Percentiles rank a stretch among this genome's conserved stretches.
Conservation (phyloP, 176 grass and related monocot genomes). For the Oryza meyeriana region DNA sequence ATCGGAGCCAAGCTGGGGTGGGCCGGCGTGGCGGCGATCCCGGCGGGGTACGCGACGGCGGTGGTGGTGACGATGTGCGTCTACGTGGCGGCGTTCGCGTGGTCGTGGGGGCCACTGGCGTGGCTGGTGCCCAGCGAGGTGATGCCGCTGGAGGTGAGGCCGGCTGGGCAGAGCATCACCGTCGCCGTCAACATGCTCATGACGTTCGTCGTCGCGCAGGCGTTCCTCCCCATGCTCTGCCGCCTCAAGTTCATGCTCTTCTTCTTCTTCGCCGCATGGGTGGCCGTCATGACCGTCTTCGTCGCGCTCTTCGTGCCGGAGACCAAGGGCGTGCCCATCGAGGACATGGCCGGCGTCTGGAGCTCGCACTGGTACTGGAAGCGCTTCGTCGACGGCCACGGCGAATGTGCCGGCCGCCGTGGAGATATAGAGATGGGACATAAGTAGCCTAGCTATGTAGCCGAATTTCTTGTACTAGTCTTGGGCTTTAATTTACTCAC, state of each 20-base stretch:
- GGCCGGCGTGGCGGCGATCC: constrained; percentile 8
- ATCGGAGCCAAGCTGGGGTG: constrained; percentile 20
- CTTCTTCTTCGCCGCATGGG: constrained; percentile 63
- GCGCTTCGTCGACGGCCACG: constrained; percentile 38
- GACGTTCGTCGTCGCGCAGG: constrained; percentile 61
- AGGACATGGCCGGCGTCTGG: constrained; percentile 63
- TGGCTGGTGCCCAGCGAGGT: constrained; percentile 79
- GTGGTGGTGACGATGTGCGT: constrained; percentile 18
- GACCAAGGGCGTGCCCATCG: constrained; percentile 62
- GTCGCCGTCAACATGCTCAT: constrained; percentile 75
- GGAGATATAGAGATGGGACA: constrained; percentile 40
- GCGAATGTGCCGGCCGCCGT: not conserved
- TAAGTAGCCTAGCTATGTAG: not conserved
- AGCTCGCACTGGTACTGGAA: constrained; percentile 63
- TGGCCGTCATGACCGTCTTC: constrained; percentile 55
- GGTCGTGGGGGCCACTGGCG: constrained; percentile 74
- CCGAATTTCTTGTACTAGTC: not conserved
- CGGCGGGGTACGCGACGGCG: not conserved
- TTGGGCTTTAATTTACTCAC: too few relatives aligned
- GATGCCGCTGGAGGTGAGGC: constrained; percentile 68
- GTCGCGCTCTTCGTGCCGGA: constrained; percentile 51
- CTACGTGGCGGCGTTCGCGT: constrained; percentile 68
- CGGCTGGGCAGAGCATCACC: constrained; percentile 70
- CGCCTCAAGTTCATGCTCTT: constrained; percentile 64
- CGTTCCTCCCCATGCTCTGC: constrained; percentile 57